Percentiles rank a stretch among this genome's conserved stretches.
Evolutionary conservation across 2,329 filamentous ascomycete genomes (phyloP).

Genomic region (Penicillium expansum): DNA sequence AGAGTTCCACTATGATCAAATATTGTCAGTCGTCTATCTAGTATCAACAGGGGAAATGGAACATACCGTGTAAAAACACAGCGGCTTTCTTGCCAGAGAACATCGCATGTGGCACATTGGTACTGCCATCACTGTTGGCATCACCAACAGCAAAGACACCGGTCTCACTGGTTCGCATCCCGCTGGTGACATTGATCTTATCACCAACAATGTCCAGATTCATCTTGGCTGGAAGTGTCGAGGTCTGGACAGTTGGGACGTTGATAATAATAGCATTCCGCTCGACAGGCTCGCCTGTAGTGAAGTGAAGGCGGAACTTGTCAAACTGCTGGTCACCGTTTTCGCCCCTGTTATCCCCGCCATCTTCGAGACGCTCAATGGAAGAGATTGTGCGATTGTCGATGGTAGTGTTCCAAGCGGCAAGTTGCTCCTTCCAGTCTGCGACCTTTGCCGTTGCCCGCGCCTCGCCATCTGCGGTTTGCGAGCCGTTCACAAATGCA

Average conservation of each 20-base stretch:
- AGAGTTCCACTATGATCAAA: slow-evolving; percentile 30
- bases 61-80: slow-evolving; percentile 57
- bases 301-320: slow-evolving; percentile 56
- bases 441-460: slow-evolving; percentile 43
- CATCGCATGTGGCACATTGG: slow-evolving; percentile 61
- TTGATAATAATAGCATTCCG: slow-evolving; percentile 55
- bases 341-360: slow-evolving; percentile 27
- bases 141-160: slow-evolving; percentile 61
- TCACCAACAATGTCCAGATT: slow-evolving; percentile 48
- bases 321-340: slow-evolving; percentile 47
- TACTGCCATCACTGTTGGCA: slow-evolving; percentile 58
- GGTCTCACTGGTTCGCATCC: slow-evolving; percentile 51
- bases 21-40: not conserved
- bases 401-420: slow-evolving; percentile 51
- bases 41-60: slow-evolving; percentile 1
- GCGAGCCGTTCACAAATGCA: slow-evolving; percentile 60
- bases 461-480: slow-evolving; percentile 47
- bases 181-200: slow-evolving; percentile 46
- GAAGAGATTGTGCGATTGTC: slow-evolving; percentile 56
- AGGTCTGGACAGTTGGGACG: slow-evolving; percentile 50
- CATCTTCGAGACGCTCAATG: slow-evolving; percentile 49
- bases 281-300: slow-evolving; percentile 45
- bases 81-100: slow-evolving; percentile 59
- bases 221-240: slow-evolving; percentile 47
- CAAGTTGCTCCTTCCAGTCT: slow-evolving; percentile 51